Conservation (phyloP, 192 early-diverging fungal species). For the Coemansia sp. region DNA sequence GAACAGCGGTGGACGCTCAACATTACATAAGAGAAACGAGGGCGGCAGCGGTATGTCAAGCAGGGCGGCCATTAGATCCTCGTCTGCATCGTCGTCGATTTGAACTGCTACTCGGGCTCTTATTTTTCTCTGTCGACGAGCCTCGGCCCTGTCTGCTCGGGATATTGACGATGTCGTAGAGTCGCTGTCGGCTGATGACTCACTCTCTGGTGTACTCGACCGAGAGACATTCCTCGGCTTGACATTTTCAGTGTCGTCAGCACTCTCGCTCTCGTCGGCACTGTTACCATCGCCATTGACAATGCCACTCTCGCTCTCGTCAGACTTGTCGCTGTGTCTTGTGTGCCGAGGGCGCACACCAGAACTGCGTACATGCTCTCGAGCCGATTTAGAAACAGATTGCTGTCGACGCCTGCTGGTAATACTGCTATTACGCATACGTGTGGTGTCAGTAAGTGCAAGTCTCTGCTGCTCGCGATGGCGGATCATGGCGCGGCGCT, state of each 20-base stretch:
- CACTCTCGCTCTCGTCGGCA: neutral
- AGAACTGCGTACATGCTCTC: neutral
- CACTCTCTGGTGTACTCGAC: neutral
- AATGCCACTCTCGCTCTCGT: neutral
- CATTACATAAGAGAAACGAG: conserved; percentile 65
- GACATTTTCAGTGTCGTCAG: neutral
- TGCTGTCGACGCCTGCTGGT: neutral
- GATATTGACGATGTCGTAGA: conserved; percentile 35
- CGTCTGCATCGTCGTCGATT: conserved; percentile 81
- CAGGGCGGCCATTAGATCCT: conserved; percentile 66
- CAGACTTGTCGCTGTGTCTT: neutral
- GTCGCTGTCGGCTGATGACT: conserved; percentile 8
- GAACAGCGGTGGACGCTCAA: conserved; percentile 22
- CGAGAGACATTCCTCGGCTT: neutral
- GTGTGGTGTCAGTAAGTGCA: conserved; percentile 7
- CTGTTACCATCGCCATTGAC: neutral
- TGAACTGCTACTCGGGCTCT: conserved; percentile 64
- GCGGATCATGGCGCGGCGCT: conserved; percentile 30
- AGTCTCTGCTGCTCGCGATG: conserved; percentile 27
- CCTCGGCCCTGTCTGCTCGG: conserved; percentile 27
- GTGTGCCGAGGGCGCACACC: neutral
- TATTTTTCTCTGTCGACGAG: conserved; percentile 15
- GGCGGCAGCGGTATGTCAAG: conserved; percentile 61
- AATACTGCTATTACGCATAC: neutral
- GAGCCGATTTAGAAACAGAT: conserved; percentile 18